These are phyloP conservation scores for Beta lomatogona DNA, from an alignment of 179 eudicot species.

Conservation along the genomic window DNA sequence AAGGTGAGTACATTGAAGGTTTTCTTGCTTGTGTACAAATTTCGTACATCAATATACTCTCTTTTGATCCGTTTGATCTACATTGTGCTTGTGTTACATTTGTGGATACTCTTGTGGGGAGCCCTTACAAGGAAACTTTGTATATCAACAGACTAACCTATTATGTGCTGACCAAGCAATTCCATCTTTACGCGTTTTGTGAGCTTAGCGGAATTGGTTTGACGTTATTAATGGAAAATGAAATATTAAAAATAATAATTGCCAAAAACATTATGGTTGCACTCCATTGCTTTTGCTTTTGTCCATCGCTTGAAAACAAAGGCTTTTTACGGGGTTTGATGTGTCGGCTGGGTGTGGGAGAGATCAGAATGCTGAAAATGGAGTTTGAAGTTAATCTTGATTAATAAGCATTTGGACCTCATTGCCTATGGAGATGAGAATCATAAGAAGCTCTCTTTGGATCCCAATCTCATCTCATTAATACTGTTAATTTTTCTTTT, in stretches of 20 bases:
- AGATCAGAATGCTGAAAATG: not conserved
- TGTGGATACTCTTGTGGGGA: not conserved
- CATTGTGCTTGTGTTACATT: not conserved
- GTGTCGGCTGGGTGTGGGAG: too few species aligned
- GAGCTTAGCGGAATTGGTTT: slow-evolving; percentile 1
- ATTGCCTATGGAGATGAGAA: not conserved
- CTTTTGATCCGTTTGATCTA: not conserved
- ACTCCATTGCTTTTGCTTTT: not conserved
- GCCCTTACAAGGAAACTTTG: not conserved
- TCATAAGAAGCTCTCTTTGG: not conserved
- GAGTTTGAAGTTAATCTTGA: not conserved
- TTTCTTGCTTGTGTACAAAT: slow-evolving; percentile 20
- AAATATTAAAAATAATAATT: not conserved
- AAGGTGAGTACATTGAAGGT: slow-evolving; percentile 47
- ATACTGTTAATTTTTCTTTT: too few species aligned
- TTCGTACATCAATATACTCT: slow-evolving; percentile 1
- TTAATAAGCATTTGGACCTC: not conserved
- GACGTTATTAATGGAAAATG: too few species aligned
- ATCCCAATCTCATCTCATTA: not conserved
- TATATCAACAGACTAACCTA: not conserved
- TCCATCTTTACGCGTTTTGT: not conserved
- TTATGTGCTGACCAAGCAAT: not conserved
- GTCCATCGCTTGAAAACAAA: not conserved
- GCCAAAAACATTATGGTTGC: not conserved
- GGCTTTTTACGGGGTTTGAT: not conserved